Evolutionary conservation across 2,329 filamentous ascomycete species (phyloP).

Genomic region (Camillea tinctor): DNA sequence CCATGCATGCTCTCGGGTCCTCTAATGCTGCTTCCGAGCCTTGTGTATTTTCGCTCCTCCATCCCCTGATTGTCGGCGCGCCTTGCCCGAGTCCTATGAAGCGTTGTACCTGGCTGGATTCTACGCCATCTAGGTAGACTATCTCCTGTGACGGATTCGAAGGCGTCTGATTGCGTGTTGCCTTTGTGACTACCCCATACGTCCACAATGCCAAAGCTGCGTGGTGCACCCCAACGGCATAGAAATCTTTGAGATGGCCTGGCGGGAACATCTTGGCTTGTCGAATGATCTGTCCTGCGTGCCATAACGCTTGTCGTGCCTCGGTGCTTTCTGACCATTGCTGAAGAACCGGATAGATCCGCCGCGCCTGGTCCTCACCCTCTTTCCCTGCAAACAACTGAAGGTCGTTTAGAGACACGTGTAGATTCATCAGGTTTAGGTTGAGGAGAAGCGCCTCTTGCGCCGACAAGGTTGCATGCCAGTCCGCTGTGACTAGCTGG

Average conservation of each 20-base stretch:
- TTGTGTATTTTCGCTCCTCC: constrained; percentile 24
- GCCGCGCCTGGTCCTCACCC: constrained; percentile 62
- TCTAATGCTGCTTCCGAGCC: constrained; percentile 44
- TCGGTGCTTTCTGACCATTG: constrained; percentile 57
- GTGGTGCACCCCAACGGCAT: constrained; percentile 68
- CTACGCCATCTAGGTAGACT: constrained; percentile 56
- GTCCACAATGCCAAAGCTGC: constrained; percentile 68
- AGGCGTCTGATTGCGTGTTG: constrained; percentile 34
- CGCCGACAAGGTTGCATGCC: constrained; percentile 42
- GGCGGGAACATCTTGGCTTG: constrained; percentile 55
- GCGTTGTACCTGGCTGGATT: constrained; percentile 51
- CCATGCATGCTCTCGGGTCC: constrained; percentile 59
- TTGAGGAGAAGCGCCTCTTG: constrained; percentile 50
- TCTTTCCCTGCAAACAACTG: constrained; percentile 68
- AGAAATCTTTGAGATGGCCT: constrained; percentile 61
- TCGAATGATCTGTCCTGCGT: constrained; percentile 65
- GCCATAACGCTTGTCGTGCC: constrained; percentile 62
- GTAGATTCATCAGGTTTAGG: constrained; percentile 61
- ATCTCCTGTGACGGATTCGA: constrained; percentile 36
- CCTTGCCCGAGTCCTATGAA: constrained; percentile 58
- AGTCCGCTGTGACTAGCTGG: constrained; percentile 41
- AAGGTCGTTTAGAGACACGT: constrained; percentile 63
- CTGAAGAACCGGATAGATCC: constrained; percentile 56
- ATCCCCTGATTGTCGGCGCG: constrained; percentile 47
- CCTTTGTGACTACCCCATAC: constrained; percentile 58